Evolutionary conservation across 352 stramenopile genomes (phyloP).

Genomic region (Blastocystis sp.): DNA sequence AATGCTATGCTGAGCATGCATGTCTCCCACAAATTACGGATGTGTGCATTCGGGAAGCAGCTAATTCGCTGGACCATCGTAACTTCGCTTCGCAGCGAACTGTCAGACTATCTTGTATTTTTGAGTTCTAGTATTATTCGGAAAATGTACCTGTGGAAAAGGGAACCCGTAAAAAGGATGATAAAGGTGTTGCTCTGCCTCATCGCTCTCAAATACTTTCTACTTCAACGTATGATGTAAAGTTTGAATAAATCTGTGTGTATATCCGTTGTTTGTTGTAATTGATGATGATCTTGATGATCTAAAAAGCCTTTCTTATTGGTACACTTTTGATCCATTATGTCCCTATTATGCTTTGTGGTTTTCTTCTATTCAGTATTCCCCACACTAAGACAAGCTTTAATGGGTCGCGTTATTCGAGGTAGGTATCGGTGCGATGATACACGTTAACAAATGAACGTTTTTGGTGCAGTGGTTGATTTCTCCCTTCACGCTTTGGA

Average conservation of each 20-base stretch:
- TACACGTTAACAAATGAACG: not conserved
- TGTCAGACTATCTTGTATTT: not conserved
- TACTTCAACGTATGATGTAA: not conserved
- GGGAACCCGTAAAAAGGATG: not conserved
- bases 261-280: not conserved
- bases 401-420: slow-evolving; percentile 63
- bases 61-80: not conserved
- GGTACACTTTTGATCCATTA: not conserved
- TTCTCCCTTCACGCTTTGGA: not conserved
- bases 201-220: not conserved
- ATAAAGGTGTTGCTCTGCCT: not conserved
- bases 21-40: not conserved
- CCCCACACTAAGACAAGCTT: slow-evolving; percentile 36
- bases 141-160: not conserved
- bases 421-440: not conserved
- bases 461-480: not conserved
- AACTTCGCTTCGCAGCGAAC: not conserved
- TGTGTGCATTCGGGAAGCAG: not conserved
- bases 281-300: not conserved
- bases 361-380: slow-evolving; percentile 24
- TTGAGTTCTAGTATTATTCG: not conserved
- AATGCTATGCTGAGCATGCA: slow-evolving; percentile 16
- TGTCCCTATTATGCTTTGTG: not conserved
- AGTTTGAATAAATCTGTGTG: not conserved
- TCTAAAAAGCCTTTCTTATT: not conserved